These are phyloP conservation scores for Capsicum pubescens DNA, from an alignment of 257 asterid genomes.

Conservation along the genomic window DNA sequence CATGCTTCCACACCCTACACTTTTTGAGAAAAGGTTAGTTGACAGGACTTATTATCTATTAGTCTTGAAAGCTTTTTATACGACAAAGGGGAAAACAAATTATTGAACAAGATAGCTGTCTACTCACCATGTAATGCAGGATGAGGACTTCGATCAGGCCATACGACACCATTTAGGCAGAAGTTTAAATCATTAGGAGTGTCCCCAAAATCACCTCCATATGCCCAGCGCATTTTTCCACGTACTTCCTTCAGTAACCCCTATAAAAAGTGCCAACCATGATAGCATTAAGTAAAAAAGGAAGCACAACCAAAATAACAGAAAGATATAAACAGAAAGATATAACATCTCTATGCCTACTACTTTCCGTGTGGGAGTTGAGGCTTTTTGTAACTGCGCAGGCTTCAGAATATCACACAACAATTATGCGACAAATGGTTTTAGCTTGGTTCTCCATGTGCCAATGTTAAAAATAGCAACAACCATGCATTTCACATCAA, in stretches of 20 bases:
- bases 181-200: conserved; percentile 86
- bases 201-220: conserved; percentile 98
- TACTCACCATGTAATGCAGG: conserved; percentile 82
- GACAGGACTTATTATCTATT: not conserved
- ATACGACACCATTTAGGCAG: conserved; percentile 83
- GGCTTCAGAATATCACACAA: conserved; percentile 8
- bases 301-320: not conserved
- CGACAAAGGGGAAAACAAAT: not conserved
- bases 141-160: conserved; percentile 99
- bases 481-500: not conserved
- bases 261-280: conserved; percentile 40
- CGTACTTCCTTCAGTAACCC: conserved; percentile 75
- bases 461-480: not conserved
- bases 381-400: not conserved
- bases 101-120: not conserved
- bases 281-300: not conserved
- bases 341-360: not conserved
- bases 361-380: not conserved
- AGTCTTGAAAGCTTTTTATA: not conserved
- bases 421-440: conserved; percentile 10
- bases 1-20: not conserved
- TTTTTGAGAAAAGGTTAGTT: not conserved
- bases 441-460: conserved; percentile 3
- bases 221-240: conserved; percentile 89
- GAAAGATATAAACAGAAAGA: not conserved